phyloP scores from a whole-genome alignment of 208 protist species.

The Trypanosoma congolense region DNA sequence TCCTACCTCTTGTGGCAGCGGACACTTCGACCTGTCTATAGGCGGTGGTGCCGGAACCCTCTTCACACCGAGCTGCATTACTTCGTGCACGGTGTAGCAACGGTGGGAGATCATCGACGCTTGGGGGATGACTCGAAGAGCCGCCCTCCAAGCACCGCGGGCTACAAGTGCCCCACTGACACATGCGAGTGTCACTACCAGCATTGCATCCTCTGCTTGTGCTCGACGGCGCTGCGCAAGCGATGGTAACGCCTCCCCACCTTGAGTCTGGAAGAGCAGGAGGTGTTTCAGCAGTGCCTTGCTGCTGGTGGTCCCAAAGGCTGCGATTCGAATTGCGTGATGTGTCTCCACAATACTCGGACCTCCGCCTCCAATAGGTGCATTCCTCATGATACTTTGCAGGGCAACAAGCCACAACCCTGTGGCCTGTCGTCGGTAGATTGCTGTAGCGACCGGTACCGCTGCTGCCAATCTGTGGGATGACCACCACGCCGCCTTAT shows the following conservation, averaged over 20 bases:
- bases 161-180: constrained; percentile 21
- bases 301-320: constrained; percentile 14
- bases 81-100: background rate
- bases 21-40: too few relatives aligned
- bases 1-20: background rate
- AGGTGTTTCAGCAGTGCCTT: constrained; percentile 4
- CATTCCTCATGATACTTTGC: background rate
- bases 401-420: constrained; percentile 26
- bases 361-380: background rate
- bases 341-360: constrained; percentile 6
- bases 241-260: background rate
- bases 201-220: constrained; percentile 2
- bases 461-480: constrained; percentile 5
- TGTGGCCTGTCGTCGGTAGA: constrained; percentile 22
- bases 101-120: background rate
- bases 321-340: constrained; percentile 14
- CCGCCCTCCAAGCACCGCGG: constrained; percentile 15
- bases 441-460: constrained; percentile 8
- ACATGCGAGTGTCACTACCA: constrained; percentile 18
- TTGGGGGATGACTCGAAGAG: constrained; percentile 5
- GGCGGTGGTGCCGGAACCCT: background rate
- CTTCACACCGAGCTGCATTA: background rate
- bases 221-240: background rate
- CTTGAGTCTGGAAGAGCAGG: background rate
- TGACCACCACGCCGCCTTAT: constrained; percentile 24